These are phyloP conservation scores for Thraustochytrium sp. DNA, from an alignment of 352 stramenopile genomes.

Conservation along the genomic window DNA sequence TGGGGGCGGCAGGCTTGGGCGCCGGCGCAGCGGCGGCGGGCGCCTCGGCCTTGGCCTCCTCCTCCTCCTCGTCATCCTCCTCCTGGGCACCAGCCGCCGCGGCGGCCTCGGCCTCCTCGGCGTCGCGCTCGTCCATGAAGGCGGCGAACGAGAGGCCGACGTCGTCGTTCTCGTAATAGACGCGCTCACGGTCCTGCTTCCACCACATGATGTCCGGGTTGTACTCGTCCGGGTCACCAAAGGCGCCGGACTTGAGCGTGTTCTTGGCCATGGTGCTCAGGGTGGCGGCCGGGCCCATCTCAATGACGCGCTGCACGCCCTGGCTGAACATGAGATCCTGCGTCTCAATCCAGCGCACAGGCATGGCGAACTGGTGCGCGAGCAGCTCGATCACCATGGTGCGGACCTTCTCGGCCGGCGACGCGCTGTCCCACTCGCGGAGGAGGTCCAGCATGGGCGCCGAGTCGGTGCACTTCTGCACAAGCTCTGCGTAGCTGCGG, in stretches of 20 bases:
- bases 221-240: conserved; percentile 59
- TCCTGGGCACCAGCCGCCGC: conserved; percentile 55
- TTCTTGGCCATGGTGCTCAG: conserved; percentile 73
- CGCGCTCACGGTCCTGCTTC: conserved; percentile 66
- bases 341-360: conserved; percentile 79
- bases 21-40: neutral
- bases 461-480: conserved; percentile 63
- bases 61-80: conserved; percentile 25
- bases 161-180: conserved; percentile 62
- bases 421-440: neutral
- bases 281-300: conserved; percentile 70
- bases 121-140: conserved; percentile 1
- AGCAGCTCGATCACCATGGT: conserved; percentile 72
- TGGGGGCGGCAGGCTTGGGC: conserved; percentile 41
- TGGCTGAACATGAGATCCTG: conserved; percentile 66
- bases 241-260: conserved; percentile 59
- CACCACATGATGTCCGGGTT: conserved; percentile 70
- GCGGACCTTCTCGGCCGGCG: conserved; percentile 58
- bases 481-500: conserved; percentile 66
- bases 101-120: conserved; percentile 45
- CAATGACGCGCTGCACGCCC: conserved; percentile 64
- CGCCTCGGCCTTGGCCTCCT: neutral
- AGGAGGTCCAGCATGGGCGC: conserved; percentile 52
- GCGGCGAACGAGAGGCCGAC: neutral
- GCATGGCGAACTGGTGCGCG: conserved; percentile 76